Conservation (phyloP, 2,329 filamentous ascomycete genomes). For the Fusarium sublunatum region DNA sequence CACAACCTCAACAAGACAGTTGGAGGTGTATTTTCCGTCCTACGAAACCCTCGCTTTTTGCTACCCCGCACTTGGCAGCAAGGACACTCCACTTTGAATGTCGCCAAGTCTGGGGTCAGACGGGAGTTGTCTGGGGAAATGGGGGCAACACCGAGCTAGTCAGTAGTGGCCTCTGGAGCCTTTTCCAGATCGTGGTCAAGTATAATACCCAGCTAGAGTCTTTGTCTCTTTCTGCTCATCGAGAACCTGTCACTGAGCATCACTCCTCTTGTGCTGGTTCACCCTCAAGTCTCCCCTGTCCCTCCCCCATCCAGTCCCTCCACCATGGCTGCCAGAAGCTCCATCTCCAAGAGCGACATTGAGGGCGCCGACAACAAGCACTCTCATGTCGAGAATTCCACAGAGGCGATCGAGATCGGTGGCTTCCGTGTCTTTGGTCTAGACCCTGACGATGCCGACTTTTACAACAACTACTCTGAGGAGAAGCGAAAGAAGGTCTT, state of each 20-base stretch:
- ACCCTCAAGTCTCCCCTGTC: not conserved
- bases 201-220: conserved; percentile 33
- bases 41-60: conserved; percentile 14
- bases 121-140: conserved; percentile 29
- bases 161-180: conserved; percentile 7
- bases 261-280: not conserved
- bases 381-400: conserved; percentile 28
- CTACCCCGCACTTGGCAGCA: conserved; percentile 36
- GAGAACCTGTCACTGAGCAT: conserved; percentile 6
- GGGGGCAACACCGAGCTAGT: conserved; percentile 8
- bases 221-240: not conserved
- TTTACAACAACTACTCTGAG: conserved; percentile 37
- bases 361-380: conserved; percentile 31
- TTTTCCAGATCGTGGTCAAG: conserved; percentile 14
- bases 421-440: conserved; percentile 40
- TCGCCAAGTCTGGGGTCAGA: conserved; percentile 35
- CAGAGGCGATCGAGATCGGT: conserved; percentile 37
- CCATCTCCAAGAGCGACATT: conserved; percentile 41
- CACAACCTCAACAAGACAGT: not conserved
- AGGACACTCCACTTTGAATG: conserved; percentile 16
- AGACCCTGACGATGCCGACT: conserved; percentile 40
- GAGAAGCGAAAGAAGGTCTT: conserved; percentile 41
- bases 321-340: conserved; percentile 35
- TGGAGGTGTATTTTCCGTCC: conserved; percentile 30
- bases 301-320: not conserved